Evolutionary conservation across 2,329 filamentous ascomycete genomes (phyloP), one percentile per base, ranked within the genome.

Genomic region (Fusarium brachygibbosum): DNA sequence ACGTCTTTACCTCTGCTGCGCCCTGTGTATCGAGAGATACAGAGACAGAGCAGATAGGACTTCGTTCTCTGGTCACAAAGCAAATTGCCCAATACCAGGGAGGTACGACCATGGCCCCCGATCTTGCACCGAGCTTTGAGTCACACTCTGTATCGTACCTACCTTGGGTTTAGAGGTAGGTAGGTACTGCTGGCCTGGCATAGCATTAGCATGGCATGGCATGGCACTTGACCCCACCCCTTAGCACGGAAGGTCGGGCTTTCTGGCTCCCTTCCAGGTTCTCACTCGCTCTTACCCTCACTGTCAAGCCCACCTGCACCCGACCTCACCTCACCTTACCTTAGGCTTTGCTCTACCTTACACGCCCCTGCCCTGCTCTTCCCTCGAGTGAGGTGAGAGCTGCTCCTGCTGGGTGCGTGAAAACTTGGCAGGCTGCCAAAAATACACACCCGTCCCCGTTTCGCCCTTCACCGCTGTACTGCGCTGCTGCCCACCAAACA

Each of bases 401-500:
- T 28, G 32, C 48, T 38, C 51, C 54, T 69, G 46, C 60, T 57
- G 31, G 42, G 60, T 65, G 60, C 53, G 58, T 61, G 55, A 51
- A 63, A 69, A 66, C 51, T 54, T 61, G 67, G 58, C 65, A 48
- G 54, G 34, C 58, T 64, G 67, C 67, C 68, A 68, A 70, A 68
- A 70, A 70, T 71, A 66, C 68, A 71, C 69, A 66, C 65, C 68
- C 63, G 58, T 68, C 44, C 46, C 66, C 66, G 46, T 69, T 57
- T 66, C 60, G 61, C 48, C 61, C 62, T 48, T 65, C 62, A 65
- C 62, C 62, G 62, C 62, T 74, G 56, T 45, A 45, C 60, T 58
- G 49, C 32, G 34, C 42, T 71, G 69, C 70, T 65, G 69, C 71
- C 63, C 68, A 72, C 72, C 72, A 74, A 73, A 70, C 63, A 51